Evolutionary conservation across 129 eudicot genomes (phyloP), one percentile per base, ranked within the genome.

Genomic region (Artemisia argyi): DNA sequence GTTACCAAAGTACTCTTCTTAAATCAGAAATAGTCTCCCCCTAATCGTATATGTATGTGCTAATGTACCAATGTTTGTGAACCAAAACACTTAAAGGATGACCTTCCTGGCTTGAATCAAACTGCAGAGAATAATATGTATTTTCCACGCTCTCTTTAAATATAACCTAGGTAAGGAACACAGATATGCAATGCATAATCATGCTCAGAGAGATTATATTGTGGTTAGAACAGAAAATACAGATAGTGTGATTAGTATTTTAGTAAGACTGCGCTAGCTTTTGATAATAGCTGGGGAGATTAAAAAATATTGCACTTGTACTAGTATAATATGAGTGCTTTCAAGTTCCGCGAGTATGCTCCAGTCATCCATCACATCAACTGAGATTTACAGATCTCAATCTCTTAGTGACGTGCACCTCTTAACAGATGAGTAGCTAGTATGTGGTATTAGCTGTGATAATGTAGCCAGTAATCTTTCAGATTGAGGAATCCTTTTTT

Each of bases 61-160:
- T 39, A n/a, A 11, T 11, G 54, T 65, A 65, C 53, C 9, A 10
- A 57, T 73, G 46, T 19, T 12, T 55, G 32, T 57, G 66, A 74
- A 65, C 65, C 57, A 74, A 54, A 26, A n/a, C n/a, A 72, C 35
- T 48, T 51, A 35, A 52, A 28, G 17, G 11, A 17, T 39, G 9
- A 39, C 46, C 20, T 73, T 35, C 39, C 51, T 73, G 69, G 14
- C 54, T 32, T 64, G 54, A 74, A 64, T 52, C 19, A n/a, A 20
- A 74, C 53, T 50, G 77, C n/a, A n/a, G 28, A 24, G 28, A 20
- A 24, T 60, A 48, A 54, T 61, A 20, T 24, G 22, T 60, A 61
- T 59, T 11, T 72, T 47, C 58, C 55, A 55, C 68, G 4, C 17
- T 61, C 16, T 72, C 68, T 73, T 19, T 52, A 26, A 26, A 26